These are phyloP conservation scores for Blastobotrys terrestris DNA, from an alignment of 805 yeast species.

Conservation along the genomic window DNA sequence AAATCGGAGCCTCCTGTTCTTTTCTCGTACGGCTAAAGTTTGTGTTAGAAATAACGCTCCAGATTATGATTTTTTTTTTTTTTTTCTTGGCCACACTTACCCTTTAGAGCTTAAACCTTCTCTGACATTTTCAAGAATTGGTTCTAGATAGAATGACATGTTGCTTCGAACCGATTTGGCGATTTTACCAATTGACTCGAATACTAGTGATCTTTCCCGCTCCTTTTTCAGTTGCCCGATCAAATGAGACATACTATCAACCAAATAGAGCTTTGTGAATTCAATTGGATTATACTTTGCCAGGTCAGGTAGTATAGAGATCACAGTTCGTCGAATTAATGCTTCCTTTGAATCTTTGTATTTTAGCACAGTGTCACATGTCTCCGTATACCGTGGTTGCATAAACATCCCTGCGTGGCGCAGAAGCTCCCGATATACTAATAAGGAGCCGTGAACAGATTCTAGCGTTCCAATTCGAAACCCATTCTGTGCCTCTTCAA, in stretches of 20 bases:
- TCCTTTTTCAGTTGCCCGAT: conserved; percentile 70
- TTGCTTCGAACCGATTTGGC: conserved; percentile 71
- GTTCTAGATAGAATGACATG: conserved; percentile 82
- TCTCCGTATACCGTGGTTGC: conserved; percentile 63
- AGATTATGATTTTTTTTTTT: not conserved
- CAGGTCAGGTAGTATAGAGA: conserved; percentile 72
- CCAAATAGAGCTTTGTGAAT: conserved; percentile 77
- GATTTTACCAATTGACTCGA: conserved; percentile 78
- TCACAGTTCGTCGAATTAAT: conserved; percentile 76
- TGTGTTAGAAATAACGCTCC: no score
- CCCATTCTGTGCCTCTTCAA: conserved; percentile 61
- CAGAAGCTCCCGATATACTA: conserved; percentile 76
- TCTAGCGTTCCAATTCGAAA: conserved; percentile 51
- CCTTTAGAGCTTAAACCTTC: conserved; percentile 65
- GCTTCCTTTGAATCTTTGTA: conserved; percentile 73
- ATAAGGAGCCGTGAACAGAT: conserved; percentile 76
- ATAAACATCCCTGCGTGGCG: conserved; percentile 66
- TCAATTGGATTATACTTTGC: conserved; percentile 70
- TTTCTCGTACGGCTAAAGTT: conserved; percentile 45
- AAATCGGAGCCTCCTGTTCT: conserved; percentile 78
- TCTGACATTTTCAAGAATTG: conserved; percentile 73
- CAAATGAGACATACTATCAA: conserved; percentile 69
- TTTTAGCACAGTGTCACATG: conserved; percentile 65
- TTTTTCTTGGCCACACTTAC: conserved; percentile 28
- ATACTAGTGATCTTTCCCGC: conserved; percentile 69